Base-by-base conservation (phyloP, 1,139 yeast species). In the Hansenula sp. region DNA sequence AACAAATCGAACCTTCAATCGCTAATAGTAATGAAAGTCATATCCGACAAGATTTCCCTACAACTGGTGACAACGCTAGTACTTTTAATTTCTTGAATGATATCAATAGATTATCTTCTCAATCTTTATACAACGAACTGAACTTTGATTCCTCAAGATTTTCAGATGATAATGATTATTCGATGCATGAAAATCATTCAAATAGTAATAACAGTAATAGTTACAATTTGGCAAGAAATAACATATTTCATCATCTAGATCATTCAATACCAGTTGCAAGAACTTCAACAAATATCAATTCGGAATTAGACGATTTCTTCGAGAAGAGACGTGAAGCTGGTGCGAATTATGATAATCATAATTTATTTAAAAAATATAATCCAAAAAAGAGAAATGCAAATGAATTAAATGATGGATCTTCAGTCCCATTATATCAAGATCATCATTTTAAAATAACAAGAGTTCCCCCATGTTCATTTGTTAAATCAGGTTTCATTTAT, bases 61-160 rank as follows among this genome's bases (percentile, higher is more conserved):
- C 3, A 15, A 21, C 5, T 21, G 29, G 13, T 3, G 12, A 6
- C 17, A 36, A 36, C 28, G 33, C 33, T 10, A 11, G 16, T 5
- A 28, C 38, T 3, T 36, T 36, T 28, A 18, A 16, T 17, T 38
- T 43, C 12, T 21, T 40, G 10, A 33, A 38, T 21, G 47, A 42
- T n/a, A 43, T 49, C n/a, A 49, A 49, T 33, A 38, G 44, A 16
- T 33, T 41, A 10, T 49, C 52, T 3, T 37, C 46, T 6, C 38
- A 38, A 3, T 43, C 46, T n/a, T 33, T 48, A 18, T 28, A 40
- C 12, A 27, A 29, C 13, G 46, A 45, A 7, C 13, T 36, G 10
- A 37, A 30, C 30, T 6, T 5, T 15, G 25, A 18, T 7, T 17
- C 15, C 9, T 21, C 25, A 21, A 21, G 25, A 21, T 21, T 21